Conservation (phyloP, 495 filamentous ascomycete species). For the Cercophora newfieldiana region DNA sequence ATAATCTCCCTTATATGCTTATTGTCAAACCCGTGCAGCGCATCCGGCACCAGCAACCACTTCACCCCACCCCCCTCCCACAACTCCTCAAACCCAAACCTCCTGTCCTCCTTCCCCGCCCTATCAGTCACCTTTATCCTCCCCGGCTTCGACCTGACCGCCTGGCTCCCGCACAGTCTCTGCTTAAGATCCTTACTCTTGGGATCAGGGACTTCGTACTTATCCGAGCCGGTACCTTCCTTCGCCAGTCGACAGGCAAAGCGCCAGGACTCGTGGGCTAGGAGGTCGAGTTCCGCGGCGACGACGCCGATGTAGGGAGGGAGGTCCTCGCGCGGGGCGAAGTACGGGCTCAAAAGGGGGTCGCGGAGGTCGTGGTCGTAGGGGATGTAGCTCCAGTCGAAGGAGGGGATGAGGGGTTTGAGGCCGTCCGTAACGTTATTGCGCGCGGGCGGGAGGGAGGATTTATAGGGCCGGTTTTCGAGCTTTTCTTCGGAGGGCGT, state of each 20-base stretch:
- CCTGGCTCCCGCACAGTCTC: constrained; percentile 17
- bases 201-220: constrained; percentile 22
- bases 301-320: constrained; percentile 47
- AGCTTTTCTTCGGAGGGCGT: constrained; percentile 25
- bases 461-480: constrained; percentile 36
- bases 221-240: constrained; percentile 20
- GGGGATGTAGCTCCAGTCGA: constrained; percentile 36
- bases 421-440: constrained; percentile 25
- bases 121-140: constrained; percentile 11
- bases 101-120: constrained; percentile 27
- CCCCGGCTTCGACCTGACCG: constrained; percentile 2
- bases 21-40: constrained; percentile 37
- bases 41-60: constrained; percentile 41
- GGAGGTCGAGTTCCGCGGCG: constrained; percentile 50
- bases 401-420: constrained; percentile 18
- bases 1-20: constrained; percentile 10
- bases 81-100: constrained; percentile 36
- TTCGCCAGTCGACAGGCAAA: constrained; percentile 32
- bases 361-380: constrained; percentile 31
- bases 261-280: constrained; percentile 35
- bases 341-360: constrained; percentile 33
- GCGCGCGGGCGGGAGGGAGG: constrained; percentile 21
- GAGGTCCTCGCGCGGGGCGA: constrained; percentile 28
- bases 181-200: constrained; percentile 14
- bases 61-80: constrained; percentile 29